Conservation (phyloP, 2,329 filamentous ascomycete species). For the Sarocladium oryzae region DNA sequence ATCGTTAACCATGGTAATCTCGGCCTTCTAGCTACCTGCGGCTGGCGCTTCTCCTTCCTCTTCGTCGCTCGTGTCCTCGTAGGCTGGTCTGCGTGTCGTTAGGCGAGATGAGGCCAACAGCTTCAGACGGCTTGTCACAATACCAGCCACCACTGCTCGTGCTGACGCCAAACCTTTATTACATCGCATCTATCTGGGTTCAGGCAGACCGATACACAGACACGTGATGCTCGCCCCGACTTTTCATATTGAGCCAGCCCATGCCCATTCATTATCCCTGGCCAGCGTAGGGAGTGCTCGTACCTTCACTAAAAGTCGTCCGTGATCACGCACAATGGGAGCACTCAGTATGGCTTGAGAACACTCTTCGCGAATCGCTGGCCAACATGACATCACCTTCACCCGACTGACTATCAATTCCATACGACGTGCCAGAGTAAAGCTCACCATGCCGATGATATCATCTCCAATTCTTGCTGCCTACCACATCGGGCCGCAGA, state of each 20-base stretch:
- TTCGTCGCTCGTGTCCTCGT: not conserved
- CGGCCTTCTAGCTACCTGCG: not conserved
- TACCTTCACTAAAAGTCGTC: no score
- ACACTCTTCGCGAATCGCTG: no score
- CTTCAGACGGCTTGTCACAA: not conserved
- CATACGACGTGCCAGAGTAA: not conserved
- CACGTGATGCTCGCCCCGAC: no score
- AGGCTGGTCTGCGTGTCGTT: not conserved
- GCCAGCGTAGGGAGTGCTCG: no score
- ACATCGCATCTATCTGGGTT: conserved; percentile 1
- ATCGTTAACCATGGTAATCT: not conserved
- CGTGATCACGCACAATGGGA: not conserved
- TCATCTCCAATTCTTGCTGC: not conserved
- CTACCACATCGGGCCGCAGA: not conserved
- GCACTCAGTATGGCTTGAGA: no score
- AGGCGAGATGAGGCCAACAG: conserved; percentile 3
- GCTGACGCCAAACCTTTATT: not conserved
- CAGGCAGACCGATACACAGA: no score
- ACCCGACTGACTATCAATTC: not conserved
- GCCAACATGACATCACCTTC: conserved; percentile 1
- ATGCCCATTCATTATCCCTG: no score
- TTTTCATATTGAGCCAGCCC: no score
- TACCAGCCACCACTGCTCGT: not conserved
- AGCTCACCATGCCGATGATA: not conserved
- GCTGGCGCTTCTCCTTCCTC: not conserved